Base-by-base conservation (phyloP, 169 alveolate genomes). In the Haemoproteus tartakovskyi region DNA sequence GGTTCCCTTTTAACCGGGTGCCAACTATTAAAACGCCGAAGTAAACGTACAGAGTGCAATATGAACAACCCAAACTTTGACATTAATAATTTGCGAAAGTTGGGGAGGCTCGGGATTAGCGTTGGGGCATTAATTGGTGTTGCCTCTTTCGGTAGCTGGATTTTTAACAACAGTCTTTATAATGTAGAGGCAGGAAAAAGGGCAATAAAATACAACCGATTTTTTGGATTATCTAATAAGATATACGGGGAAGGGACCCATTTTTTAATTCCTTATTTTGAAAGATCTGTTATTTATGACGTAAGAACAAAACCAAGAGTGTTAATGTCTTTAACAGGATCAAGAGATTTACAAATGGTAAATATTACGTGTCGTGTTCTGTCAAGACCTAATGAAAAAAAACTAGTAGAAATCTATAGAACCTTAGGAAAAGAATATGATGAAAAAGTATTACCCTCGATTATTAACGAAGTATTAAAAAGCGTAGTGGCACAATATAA, bases 191-290 rank as follows among this genome's bases (percentile, higher is more conserved):
- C 98, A 14, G 98, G 98, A 9, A 96, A 95, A 52, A 84, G 98
- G 48, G 98, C 98, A 5, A 88, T 95, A 41, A 91, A 91, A 29
- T 95, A 91, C 86, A 92, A 93, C 79, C 87, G 97, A 56, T 36
- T 93, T 38, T 82, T 80, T 78, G 95, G 94, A 1, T 38, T 90
- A 6, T 84, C 91, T 48, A 88, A 80, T 46, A 37, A 48, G 45
- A 61, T 91, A 51, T 95, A 95, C 81, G 93, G 90, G 22, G 99
- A 97, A 88, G 99, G 99, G 24, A 96, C 98, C 57, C 99, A 97
- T 67, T 90, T 97, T 67, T 64, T 92, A 88, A 50, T 95, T 48
- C 99, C 99, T 5, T 95, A 94, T 93, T 87, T 97, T 80, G 98
- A 97, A 80, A 87, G 97, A 21, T 98, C 98, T 0, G 93, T 97